phyloP scores from a whole-genome alignment of 305 asterid species.

The Lippia alba region DNA sequence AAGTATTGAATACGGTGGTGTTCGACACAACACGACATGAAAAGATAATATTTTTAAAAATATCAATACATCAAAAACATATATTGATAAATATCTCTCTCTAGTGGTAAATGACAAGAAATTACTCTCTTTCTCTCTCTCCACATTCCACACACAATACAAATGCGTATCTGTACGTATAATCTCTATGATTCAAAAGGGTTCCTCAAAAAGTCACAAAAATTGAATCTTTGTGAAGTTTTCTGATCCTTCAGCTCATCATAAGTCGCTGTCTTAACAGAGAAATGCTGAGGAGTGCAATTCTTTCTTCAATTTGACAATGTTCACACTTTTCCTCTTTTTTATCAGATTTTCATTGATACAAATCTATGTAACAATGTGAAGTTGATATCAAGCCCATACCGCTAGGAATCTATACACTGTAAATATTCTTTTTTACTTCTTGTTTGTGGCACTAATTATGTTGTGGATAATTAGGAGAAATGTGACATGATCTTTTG shows the following conservation, averaged over 20 bases:
- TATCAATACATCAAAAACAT: no score
- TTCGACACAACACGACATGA: no score
- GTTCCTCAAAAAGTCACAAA: slow-evolving; percentile 21
- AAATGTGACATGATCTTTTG: slow-evolving; percentile 11
- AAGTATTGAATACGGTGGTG: no score
- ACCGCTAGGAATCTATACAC: slow-evolving; percentile 13
- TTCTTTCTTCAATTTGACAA: slow-evolving; percentile 50
- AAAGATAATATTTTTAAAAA: no score
- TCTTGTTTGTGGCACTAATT: slow-evolving; percentile 19
- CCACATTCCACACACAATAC: not conserved
- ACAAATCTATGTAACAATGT: slow-evolving; percentile 9
- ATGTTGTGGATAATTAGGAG: slow-evolving; percentile 15
- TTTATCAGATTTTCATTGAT: slow-evolving; percentile 33
- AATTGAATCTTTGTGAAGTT: slow-evolving; percentile 32
- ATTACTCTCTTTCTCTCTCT: not conserved
- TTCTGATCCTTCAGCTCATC: slow-evolving; percentile 30
- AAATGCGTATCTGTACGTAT: not conserved
- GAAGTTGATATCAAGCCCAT: slow-evolving; percentile 30
- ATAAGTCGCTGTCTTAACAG: slow-evolving; percentile 47
- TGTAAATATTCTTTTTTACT: slow-evolving; percentile 14
- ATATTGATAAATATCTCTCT: no score
- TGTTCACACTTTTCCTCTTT: slow-evolving; percentile 39
- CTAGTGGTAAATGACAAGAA: not conserved
- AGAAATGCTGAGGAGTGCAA: slow-evolving; percentile 37
- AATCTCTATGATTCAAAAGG: slow-evolving; percentile 17